phyloP scores from a whole-genome alignment of 768 basidiomycete species.

The Rossbeevera mucosa region DNA sequence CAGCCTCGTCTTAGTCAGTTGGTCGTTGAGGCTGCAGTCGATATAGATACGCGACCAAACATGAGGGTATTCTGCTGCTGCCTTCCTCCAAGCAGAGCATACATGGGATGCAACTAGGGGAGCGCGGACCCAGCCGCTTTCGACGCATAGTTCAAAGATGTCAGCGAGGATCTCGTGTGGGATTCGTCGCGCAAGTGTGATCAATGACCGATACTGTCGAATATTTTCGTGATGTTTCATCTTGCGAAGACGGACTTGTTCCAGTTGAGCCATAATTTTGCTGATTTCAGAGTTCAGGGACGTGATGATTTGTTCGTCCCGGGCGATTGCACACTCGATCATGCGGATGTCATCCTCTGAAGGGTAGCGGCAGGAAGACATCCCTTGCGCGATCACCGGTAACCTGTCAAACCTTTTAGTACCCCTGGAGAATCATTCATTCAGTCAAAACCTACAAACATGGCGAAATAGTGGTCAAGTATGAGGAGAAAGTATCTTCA shows the following conservation, averaged over 20 bases:
- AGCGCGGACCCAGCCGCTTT: conserved; percentile 48
- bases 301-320: conserved; percentile 40
- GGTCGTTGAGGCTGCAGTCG: conserved; percentile 41
- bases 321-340: conserved; percentile 20
- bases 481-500: neutral
- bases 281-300: conserved; percentile 43
- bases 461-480: neutral
- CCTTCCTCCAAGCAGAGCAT: conserved; percentile 55
- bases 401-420: conserved; percentile 7
- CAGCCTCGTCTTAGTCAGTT: conserved; percentile 39
- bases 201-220: conserved; percentile 40
- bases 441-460: conserved; percentile 9
- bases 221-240: conserved; percentile 40
- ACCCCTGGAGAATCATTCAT: neutral
- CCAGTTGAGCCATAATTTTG: conserved; percentile 35
- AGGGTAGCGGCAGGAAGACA: conserved; percentile 18
- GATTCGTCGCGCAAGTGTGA: conserved; percentile 53
- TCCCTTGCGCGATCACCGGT: conserved; percentile 7
- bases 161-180: conserved; percentile 50
- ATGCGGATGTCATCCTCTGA: conserved; percentile 19
- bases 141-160: conserved; percentile 50
- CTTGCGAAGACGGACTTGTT: conserved; percentile 41
- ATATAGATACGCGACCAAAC: conserved; percentile 58
- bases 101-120: conserved; percentile 56
- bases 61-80: conserved; percentile 44